Evolutionary conservation across 1,284 basidiomycete species (phyloP), one percentile per base, ranked within the genome.

Genomic region (Puccinia triticina): DNA sequence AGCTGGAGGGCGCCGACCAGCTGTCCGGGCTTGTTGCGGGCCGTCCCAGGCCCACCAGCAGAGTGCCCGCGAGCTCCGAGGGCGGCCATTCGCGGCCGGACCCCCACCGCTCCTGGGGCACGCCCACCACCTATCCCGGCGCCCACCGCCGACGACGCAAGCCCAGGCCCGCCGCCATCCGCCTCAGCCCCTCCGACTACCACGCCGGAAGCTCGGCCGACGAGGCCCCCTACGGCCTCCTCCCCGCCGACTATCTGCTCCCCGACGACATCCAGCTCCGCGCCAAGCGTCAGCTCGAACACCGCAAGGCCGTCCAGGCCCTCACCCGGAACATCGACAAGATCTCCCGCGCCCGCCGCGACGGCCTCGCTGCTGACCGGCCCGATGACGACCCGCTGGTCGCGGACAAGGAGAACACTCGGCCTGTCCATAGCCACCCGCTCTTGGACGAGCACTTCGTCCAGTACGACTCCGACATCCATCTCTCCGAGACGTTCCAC

Each of bases 381-480:
- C 59, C 12, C 12, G 32, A 37, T 21, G n/a, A n/a, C n/a, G n/a
- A n/a, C n/a, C n/a, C n/a, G n/a, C n/a, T n/a, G n/a, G n/a, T n/a
- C n/a, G n/a, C n/a, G n/a, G n/a, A n/a, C n/a, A n/a, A n/a, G n/a
- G n/a, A n/a, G n/a, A n/a, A n/a, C n/a, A n/a, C n/a, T n/a, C n/a
- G n/a, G n/a, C n/a, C n/a, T n/a, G n/a, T n/a, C n/a, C n/a, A n/a
- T n/a, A n/a, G n/a, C n/a, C n/a, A n/a, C n/a, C n/a, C n/a, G n/a
- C n/a, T n/a, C n/a, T n/a, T 12, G 4, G 11, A 34, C 1, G 29
- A 21, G 3, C 29, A 37, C 18, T 34, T 69, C 12, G 14, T 69
- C 4, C 66, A 69, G 21, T 69, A 69, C 43, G 66, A 69, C n/a
- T 46, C 40, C 43, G 66, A 69, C n/a, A 43, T 46, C 3, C 21